These are phyloP conservation scores for Paramecium caudatum DNA, from an alignment of 73 alveolate species.

Conservation along the genomic window DNA sequence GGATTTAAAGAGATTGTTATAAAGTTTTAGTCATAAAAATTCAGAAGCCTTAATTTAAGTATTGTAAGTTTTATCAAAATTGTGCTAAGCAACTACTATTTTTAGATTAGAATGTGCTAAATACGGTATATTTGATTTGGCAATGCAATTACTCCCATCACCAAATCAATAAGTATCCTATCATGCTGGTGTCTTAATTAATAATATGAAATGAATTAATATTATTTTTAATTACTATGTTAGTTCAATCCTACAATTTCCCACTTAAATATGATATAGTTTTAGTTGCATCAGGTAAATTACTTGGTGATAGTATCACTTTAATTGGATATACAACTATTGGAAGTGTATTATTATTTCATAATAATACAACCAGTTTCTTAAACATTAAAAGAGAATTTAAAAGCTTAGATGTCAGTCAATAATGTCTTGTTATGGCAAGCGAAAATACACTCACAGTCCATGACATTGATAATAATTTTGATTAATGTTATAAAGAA, in stretches of 20 bases:
- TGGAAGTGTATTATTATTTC: slow-evolving; percentile 21
- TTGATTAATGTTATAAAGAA: slow-evolving; percentile 18
- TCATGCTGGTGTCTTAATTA: slow-evolving; percentile 22
- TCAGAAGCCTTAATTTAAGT: slow-evolving; percentile 16
- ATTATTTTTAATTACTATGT: slow-evolving; percentile 15
- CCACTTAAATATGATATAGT: slow-evolving; percentile 51
- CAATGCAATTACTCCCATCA: not conserved
- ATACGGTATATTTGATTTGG: slow-evolving; percentile 1
- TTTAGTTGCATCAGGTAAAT: slow-evolving; percentile 35
- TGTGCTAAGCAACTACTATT: slow-evolving; percentile 11
- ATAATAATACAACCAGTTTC: not conserved
- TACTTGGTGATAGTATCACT: not conserved
- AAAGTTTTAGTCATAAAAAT: not conserved
- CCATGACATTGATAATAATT: slow-evolving; percentile 59
- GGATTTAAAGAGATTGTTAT: slow-evolving; percentile 19
- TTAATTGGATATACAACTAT: slow-evolving; percentile 21
- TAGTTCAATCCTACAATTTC: slow-evolving; percentile 26
- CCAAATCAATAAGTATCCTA: not conserved
- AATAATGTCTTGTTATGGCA: slow-evolving; percentile 29
- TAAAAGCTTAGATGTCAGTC: not conserved
- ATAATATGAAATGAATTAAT: slow-evolving; percentile 39
- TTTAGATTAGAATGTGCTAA: slow-evolving; percentile 52
- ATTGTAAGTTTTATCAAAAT: not conserved
- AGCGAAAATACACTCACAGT: slow-evolving; percentile 30
- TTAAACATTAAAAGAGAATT: slow-evolving; percentile 48